Percentiles rank a stretch among this genome's conserved stretches.
Evolutionary conservation across 2,329 filamentous ascomycete species (phyloP).

Genomic region (Hypoxylon sp.): DNA sequence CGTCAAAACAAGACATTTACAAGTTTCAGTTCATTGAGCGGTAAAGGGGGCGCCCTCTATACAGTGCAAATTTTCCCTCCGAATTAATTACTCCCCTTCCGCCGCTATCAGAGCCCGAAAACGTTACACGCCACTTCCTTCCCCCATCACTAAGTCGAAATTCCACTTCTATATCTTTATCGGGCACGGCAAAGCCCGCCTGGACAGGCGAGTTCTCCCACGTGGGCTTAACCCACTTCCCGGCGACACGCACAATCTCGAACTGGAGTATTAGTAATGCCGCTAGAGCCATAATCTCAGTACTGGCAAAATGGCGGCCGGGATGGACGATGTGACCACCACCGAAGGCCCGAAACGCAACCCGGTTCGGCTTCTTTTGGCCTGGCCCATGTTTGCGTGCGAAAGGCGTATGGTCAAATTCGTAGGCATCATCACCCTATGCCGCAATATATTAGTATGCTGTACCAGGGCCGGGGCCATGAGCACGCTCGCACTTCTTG

Average conservation of each 20-base stretch:
- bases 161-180: constrained; percentile 48
- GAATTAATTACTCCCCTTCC: neutral
- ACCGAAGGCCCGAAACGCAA: constrained; percentile 37
- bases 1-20: neutral
- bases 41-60: neutral
- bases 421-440: constrained; percentile 36
- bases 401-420: constrained; percentile 40
- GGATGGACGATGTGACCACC: constrained; percentile 38
- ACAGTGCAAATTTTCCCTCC: neutral
- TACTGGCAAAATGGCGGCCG: constrained; percentile 42
- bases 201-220: constrained; percentile 44
- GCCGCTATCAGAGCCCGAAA: constrained; percentile 37
- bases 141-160: constrained; percentile 35
- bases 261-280: constrained; percentile 36
- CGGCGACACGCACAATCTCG: constrained; percentile 36
- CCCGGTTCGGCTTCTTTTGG: constrained; percentile 22
- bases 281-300: constrained; percentile 43
- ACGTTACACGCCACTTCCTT: constrained; percentile 44
- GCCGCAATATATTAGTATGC: constrained; percentile 31
- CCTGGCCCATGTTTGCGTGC: neutral
- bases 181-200: constrained; percentile 45
- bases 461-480: constrained; percentile 43
- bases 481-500: constrained; percentile 43
- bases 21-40: too few species aligned
- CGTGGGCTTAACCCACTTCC: constrained; percentile 45